Percentiles rank a stretch among this genome's conserved stretches.
Evolutionary conservation across 2,329 filamentous ascomycete species (phyloP).

Genomic region (Aspergillus oerlinghausenensis): DNA sequence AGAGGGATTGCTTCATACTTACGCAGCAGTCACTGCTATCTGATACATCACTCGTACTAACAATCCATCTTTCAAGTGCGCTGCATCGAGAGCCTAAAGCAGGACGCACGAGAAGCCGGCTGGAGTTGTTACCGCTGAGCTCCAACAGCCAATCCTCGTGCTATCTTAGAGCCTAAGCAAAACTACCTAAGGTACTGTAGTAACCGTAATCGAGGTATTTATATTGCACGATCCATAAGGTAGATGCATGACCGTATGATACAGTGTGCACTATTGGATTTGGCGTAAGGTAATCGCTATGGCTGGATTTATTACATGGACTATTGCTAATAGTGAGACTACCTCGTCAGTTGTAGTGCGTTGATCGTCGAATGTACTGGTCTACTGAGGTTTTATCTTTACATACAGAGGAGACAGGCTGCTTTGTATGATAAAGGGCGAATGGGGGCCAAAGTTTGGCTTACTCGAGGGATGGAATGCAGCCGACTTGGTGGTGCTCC

Average conservation of each 20-base stretch:
- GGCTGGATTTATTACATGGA: neutral
- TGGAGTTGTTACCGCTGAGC: too few relatives aligned
- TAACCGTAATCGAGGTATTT: neutral
- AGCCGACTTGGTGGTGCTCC: neutral
- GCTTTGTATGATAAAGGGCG: too few relatives aligned
- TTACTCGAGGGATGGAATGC: constrained; percentile 6
- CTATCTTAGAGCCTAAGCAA: neutral
- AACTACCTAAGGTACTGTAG: too few relatives aligned
- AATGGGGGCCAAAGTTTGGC: neutral
- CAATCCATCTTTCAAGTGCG: neutral
- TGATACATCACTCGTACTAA: neutral
- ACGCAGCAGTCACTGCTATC: neutral
- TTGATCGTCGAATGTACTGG: neutral
- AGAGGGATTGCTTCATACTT: too few relatives aligned
- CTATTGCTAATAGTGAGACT: neutral
- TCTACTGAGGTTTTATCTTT: neutral
- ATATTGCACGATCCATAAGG: too few relatives aligned
- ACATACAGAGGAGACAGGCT: neutral
- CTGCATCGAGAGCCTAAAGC: neutral
- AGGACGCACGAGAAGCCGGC: neutral
- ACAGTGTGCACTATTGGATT: neutral
- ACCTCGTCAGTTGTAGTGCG: neutral
- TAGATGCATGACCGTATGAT: neutral
- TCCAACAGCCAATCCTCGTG: neutral
- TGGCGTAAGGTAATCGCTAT: neutral